These are phyloP conservation scores for Xylaria acuta DNA, from an alignment of 495 filamentous ascomycete species.

Conservation along the genomic window DNA sequence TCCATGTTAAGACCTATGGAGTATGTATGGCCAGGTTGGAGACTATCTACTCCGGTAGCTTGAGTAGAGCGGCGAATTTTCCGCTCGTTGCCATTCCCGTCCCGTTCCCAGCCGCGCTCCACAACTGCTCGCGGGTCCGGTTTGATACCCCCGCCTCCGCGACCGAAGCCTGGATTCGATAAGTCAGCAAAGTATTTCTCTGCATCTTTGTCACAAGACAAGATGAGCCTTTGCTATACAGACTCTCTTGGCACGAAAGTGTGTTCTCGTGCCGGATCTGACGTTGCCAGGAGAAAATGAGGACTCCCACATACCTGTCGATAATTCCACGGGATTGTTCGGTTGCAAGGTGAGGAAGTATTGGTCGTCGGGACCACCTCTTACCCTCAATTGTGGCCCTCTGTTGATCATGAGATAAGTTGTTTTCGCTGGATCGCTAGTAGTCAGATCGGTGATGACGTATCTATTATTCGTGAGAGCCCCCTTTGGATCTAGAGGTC, in stretches of 20 bases:
- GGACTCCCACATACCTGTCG: background rate
- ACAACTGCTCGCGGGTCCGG: background rate
- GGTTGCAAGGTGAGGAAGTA: constrained; percentile 6
- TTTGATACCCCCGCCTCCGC: background rate
- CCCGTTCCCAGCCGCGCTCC: constrained; percentile 5
- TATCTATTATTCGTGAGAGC: constrained; percentile 6
- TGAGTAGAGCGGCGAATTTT: background rate
- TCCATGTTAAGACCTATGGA: background rate
- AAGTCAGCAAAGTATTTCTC: background rate
- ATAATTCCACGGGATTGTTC: constrained; percentile 3
- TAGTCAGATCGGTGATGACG: background rate
- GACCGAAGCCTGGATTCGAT: constrained; percentile 8
- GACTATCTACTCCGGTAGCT: constrained; percentile 1
- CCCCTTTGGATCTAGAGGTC: background rate
- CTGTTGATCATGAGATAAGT: background rate
- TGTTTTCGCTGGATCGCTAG: background rate
- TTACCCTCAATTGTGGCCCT: background rate
- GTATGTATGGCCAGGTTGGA: constrained; percentile 12
- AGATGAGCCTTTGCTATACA: background rate
- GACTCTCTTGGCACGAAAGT: background rate
- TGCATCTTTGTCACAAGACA: background rate
- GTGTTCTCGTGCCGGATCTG: background rate
- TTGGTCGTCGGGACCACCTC: background rate
- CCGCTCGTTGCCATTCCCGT: constrained; percentile 8
- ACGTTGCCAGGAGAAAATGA: background rate